Evolutionary conservation across 2,329 filamentous ascomycete genomes (phyloP).

Genomic region (Aspergillus puulaauensis): DNA sequence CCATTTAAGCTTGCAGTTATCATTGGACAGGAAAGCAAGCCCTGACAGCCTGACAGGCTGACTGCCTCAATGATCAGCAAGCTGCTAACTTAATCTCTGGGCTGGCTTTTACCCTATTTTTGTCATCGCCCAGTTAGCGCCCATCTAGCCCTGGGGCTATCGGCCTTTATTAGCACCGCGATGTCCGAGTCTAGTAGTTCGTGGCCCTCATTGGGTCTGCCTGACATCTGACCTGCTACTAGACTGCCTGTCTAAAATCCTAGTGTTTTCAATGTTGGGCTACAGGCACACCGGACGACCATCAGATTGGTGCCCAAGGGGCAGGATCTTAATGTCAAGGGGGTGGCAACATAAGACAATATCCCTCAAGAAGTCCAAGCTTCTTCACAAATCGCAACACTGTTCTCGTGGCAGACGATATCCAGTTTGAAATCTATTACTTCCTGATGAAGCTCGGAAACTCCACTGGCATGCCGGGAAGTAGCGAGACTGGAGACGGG

Average conservation of each 20-base stretch:
- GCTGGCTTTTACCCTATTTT: slow-evolving; percentile 8
- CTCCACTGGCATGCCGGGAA: background rate
- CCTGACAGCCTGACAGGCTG: slow-evolving; percentile 4
- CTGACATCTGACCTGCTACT: background rate
- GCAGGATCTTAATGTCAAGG: background rate
- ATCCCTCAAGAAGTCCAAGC: background rate
- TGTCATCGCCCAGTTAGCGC: slow-evolving; percentile 3
- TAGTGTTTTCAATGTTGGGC: slow-evolving; percentile 9
- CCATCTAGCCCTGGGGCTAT: slow-evolving; percentile 5
- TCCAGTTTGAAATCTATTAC: background rate
- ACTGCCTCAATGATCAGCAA: slow-evolving; percentile 4
- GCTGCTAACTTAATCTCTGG: slow-evolving; percentile 5
- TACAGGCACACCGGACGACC: background rate
- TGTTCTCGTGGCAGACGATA: background rate
- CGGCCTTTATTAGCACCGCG: slow-evolving; percentile 2
- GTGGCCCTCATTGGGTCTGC: background rate
- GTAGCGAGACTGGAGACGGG: slow-evolving; percentile 1
- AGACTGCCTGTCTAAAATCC: slow-evolving; percentile 7
- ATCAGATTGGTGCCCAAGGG: slow-evolving; percentile 9
- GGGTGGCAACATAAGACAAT: background rate
- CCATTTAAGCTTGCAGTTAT: background rate
- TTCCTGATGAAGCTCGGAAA: background rate
- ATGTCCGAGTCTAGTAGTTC: background rate
- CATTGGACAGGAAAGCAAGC: background rate
- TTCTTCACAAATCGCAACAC: background rate